Conservation (phyloP, 352 stramenopile species). For the Globisporangium yorkense region DNA sequence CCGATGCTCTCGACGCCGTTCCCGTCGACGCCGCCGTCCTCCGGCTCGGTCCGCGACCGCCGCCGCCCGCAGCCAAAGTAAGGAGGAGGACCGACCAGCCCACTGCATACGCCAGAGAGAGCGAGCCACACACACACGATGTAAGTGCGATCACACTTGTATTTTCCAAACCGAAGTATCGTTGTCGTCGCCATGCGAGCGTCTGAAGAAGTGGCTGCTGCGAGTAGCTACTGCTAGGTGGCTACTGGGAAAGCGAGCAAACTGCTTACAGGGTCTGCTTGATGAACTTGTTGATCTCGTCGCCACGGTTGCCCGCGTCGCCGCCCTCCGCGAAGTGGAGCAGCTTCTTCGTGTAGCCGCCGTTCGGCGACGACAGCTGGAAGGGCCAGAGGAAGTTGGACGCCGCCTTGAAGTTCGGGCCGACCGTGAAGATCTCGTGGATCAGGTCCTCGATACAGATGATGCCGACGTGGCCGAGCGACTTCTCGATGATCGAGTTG, state of each 20-base stretch:
- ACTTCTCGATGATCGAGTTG: constrained; percentile 97
- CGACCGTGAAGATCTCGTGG: constrained; percentile 99
- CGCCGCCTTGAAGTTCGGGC: constrained; percentile 98
- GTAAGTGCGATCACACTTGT: constrained; percentile 9
- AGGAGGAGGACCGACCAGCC: background rate
- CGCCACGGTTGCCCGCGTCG: constrained; percentile 90
- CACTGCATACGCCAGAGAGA: background rate
- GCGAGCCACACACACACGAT: background rate
- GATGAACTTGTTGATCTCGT: constrained; percentile 94
- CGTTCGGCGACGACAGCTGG: constrained; percentile 97
- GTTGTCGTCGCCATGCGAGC: background rate
- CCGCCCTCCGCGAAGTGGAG: constrained; percentile 92
- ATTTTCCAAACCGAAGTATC: constrained; percentile 17
- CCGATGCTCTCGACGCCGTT: constrained; percentile 24
- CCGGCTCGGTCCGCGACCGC: constrained; percentile 24
- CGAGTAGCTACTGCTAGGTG: background rate
- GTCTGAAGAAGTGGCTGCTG: background rate
- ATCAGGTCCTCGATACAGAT: constrained; percentile 99
- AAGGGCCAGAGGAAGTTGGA: constrained; percentile 99
- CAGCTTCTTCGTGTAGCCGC: constrained; percentile 93
- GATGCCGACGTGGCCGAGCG: constrained; percentile 93
- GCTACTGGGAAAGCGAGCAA: constrained; percentile 4
- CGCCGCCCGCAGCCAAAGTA: constrained; percentile 26
- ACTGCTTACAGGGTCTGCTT: constrained; percentile 90
- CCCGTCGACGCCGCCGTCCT: constrained; percentile 33